These are phyloP conservation scores for Aspergillus proliferans DNA, from an alignment of 2,329 filamentous ascomycete species.

Conservation along the genomic window DNA sequence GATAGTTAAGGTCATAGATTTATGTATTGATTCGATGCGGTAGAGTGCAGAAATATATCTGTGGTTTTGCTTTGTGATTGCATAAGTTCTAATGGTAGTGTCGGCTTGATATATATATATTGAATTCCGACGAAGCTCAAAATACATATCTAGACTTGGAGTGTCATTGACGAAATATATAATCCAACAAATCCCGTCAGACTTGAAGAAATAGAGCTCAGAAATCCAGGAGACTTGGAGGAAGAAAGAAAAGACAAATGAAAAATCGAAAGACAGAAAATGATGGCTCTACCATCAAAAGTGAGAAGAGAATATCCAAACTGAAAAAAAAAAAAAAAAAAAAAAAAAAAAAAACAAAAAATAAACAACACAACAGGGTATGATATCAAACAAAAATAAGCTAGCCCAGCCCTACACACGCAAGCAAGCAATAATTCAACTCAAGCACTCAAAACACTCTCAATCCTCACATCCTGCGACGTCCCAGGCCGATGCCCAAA, in stretches of 20 bases:
- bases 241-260: neutral
- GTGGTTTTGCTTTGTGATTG: too few species aligned
- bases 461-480: slow-evolving; percentile 29
- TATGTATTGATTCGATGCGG: too few species aligned
- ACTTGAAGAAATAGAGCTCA: neutral
- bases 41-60: too few species aligned
- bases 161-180: too few species aligned
- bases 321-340: neutral
- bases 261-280: neutral
- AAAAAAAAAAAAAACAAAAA: neutral
- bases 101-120: too few species aligned
- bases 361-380: neutral
- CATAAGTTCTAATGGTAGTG: too few species aligned
- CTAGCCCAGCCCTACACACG: neutral
- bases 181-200: too few species aligned
- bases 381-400: neutral
- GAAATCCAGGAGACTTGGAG: neutral
- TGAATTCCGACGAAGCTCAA: too few species aligned
- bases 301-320: neutral
- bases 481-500: slow-evolving; percentile 24
- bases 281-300: neutral
- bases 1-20: neutral
- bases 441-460: slow-evolving; percentile 7
- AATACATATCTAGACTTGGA: too few species aligned
- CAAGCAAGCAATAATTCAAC: neutral